Evolutionary conservation across 768 basidiomycete species (phyloP), one percentile per base, ranked within the genome.

Genomic region (Panaeolus papilionaceus): DNA sequence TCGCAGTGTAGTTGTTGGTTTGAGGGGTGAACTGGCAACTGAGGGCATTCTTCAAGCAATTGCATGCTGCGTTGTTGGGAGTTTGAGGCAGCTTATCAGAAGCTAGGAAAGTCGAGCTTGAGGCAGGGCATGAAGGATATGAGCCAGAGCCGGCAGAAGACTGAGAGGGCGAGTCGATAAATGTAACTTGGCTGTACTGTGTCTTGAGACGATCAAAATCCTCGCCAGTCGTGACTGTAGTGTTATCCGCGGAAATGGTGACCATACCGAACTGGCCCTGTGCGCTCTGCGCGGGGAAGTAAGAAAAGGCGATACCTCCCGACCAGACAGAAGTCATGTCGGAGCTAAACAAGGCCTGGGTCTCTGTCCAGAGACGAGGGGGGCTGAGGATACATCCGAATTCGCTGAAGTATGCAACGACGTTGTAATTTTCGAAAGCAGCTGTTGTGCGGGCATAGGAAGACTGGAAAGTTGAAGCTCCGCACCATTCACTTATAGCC

Each of bases 381-480:
- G 81, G 79, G 26, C 75, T 77, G 8, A 81, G 83, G 74, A 90
- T 87, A 76, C 92, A 93, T 66, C 94, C 93, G 65, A 86, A 97
- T 84, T 95, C 94, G 75, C 92, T 92, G 81, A 97, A 94, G 83
- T 97, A 96, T 9, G 94, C 93, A 1, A 88, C 88, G 33, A 96
- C 86, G 67, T 93, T 93, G 77, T 88, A 91, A 68, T 82, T 77
- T 23, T 86, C 82, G 73, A 86, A 94, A 20, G 86, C 83, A 39
- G 75, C 78, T 20, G 88, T 86, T 61, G 83, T 84, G 38, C 71
- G 77, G 61, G 86, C 83, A 77, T 93, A 95, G 4, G 87, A 81
- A 9, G 76, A 76, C 64, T 85, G 72, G 75, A 88, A 88, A 10
- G 80, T 86, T 4, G 87, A 86, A 69, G 85, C 79, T 45, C 94